Percentiles rank a stretch among this genome's conserved stretches.
These are phyloP conservation scores for Aureoboletus auriporus DNA, from an alignment of 768 basidiomycete species.

Conservation along the genomic window DNA sequence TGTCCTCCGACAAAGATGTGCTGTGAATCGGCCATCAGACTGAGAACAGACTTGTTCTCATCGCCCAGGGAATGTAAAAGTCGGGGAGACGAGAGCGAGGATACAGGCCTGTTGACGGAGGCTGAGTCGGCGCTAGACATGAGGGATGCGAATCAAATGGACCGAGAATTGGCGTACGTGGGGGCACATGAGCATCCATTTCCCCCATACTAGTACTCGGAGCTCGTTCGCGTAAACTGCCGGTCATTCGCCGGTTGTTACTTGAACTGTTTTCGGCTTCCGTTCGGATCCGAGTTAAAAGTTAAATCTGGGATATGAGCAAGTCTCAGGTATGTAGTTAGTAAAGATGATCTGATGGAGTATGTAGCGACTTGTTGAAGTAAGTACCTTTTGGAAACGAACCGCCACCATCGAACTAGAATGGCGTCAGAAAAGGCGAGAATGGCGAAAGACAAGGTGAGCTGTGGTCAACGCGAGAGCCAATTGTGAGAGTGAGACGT, in stretches of 20 bases:
- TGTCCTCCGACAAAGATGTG: constrained; percentile 86
- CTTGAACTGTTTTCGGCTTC: background rate
- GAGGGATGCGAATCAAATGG: background rate
- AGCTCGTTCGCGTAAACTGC: constrained; percentile 2
- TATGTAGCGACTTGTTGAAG: background rate
- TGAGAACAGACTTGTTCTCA: constrained; percentile 64
- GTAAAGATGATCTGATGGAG: background rate
- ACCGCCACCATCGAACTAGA: constrained; percentile 5
- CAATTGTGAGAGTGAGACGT: background rate
- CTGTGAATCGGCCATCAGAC: constrained; percentile 64
- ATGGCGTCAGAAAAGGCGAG: constrained; percentile 35
- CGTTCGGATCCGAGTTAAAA: background rate
- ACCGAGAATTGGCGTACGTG: constrained; percentile 19
- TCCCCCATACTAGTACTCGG: background rate
- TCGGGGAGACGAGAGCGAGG: constrained; percentile 42
- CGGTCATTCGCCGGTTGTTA: background rate
- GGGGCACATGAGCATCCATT: constrained; percentile 17
- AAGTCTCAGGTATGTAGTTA: background rate
- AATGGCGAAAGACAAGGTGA: constrained; percentile 32
- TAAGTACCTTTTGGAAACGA: background rate
- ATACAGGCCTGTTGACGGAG: constrained; percentile 56
- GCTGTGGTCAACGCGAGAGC: background rate
- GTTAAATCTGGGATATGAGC: too few species aligned
- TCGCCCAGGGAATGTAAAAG: constrained; percentile 72
- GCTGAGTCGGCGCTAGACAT: constrained; percentile 42